Conservation (phyloP, 495 filamentous ascomycete genomes). For the Podospora comata region DNA sequence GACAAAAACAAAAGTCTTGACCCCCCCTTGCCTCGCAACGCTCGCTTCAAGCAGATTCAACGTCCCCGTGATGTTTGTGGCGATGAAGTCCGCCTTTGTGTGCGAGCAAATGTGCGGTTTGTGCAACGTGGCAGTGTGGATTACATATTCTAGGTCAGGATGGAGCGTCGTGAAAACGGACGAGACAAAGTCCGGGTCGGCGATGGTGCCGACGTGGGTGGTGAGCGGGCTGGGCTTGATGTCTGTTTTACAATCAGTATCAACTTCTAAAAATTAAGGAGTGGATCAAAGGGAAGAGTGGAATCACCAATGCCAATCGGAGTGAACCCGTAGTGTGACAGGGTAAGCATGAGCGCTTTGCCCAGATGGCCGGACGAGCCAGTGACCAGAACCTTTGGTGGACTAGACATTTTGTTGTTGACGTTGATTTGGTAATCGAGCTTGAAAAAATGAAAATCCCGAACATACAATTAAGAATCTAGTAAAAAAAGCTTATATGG, state of each 20-base stretch:
- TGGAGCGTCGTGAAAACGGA: slow-evolving; percentile 22
- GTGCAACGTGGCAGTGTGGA: slow-evolving; percentile 36
- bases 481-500: not conserved
- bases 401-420: not conserved
- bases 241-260: slow-evolving; percentile 12
- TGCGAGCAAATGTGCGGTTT: slow-evolving; percentile 32
- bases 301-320: slow-evolving; percentile 25
- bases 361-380: slow-evolving; percentile 36
- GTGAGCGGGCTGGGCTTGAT: slow-evolving; percentile 27
- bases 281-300: too few species aligned
- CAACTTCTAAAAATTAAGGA: not conserved
- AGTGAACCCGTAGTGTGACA: slow-evolving; percentile 24
- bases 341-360: slow-evolving; percentile 30
- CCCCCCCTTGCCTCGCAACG: not conserved
- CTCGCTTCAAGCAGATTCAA: slow-evolving; percentile 23
- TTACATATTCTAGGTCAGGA: slow-evolving; percentile 18
- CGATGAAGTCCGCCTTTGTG: slow-evolving; percentile 28
- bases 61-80: slow-evolving; percentile 30
- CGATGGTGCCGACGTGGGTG: slow-evolving; percentile 23
- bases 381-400: slow-evolving; percentile 31
- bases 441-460: too few species aligned
- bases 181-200: slow-evolving; percentile 19
- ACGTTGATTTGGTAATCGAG: not conserved
- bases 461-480: not conserved
- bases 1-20: slow-evolving; percentile 31